Base-by-base conservation (phyloP, 2,329 filamentous ascomycete genomes). In the Neopestalotiopsis sp. region DNA sequence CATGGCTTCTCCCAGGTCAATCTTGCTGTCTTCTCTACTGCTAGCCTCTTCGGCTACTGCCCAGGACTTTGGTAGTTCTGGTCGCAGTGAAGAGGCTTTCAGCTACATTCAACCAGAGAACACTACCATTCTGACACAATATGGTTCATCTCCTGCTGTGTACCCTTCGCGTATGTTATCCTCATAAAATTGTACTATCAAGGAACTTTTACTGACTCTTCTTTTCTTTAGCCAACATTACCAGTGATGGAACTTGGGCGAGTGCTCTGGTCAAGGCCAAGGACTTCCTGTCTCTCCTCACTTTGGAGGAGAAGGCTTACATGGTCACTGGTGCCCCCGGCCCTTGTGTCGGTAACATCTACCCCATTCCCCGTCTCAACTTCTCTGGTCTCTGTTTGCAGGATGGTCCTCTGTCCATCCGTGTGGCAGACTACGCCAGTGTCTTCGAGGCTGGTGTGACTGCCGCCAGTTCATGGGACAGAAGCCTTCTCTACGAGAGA, bases 401-500 rank as follows among this genome's bases (percentile, higher is more conserved):
- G 73, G 91, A 94, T 77, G 89, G 89, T 34, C 91, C 91, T 28
- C 83, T 93, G 20, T 90, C 91, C 72, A 80, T 94, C 70, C 87
- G 91, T 73, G 84, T 87, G 71, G 81, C 87, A 70, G 91, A 93
- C 78, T 92, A 90, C 76, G 87, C 87, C 71, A 91, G 89, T 64
- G 91, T 89, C 5, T 94, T 93, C 79, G 87, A 91, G 2, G 88
- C 90, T n/a, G 91, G 91, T 67, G 85, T 92, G 69, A 91, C 90
- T 62, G 86, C 91, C 59, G 92, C 90, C 40, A 89, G 91, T 5
- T 91, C 92, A 13, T 94, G 90, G 87, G 89, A 92, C 77, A 88
- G 88, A 69, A 84, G 84, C 24, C 84, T 93, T 57, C 88, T 91
- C 71, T 82, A 82, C 71, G 76, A 77, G 57, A 73, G 81, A 66